These are phyloP conservation scores for Phytophthora palmivora DNA, from an alignment of 352 stramenopile genomes.

Conservation along the genomic window DNA sequence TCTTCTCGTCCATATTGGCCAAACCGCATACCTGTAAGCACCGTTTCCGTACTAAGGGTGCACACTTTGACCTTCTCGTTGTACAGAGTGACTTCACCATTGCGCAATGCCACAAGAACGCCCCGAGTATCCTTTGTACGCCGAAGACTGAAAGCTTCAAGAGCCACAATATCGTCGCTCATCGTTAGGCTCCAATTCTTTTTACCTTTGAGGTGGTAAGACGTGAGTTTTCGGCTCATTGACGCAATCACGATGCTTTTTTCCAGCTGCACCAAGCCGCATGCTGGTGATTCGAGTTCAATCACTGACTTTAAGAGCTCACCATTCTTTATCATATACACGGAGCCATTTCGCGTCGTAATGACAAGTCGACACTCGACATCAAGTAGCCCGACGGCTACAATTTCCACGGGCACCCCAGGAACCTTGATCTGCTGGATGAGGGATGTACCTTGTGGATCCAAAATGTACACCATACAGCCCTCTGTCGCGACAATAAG, in stretches of 20 bases:
- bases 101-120: conserved; percentile 85
- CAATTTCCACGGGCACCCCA: conserved; percentile 78
- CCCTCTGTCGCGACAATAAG: conserved; percentile 90
- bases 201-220: conserved; percentile 91
- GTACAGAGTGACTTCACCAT: conserved; percentile 89
- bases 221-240: conserved; percentile 88
- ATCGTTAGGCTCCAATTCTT: conserved; percentile 92
- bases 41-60: conserved; percentile 66
- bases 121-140: conserved; percentile 81
- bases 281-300: conserved; percentile 83
- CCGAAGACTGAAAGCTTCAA: conserved; percentile 77
- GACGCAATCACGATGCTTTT: conserved; percentile 90
- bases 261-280: conserved; percentile 78
- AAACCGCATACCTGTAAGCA: conserved; percentile 84
- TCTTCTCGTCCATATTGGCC: conserved; percentile 90
- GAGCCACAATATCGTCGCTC: conserved; percentile 82
- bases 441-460: conserved; percentile 78
- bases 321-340: conserved; percentile 93
- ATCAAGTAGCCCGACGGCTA: conserved; percentile 72
- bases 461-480: conserved; percentile 79
- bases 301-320: conserved; percentile 89
- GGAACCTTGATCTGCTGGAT: conserved; percentile 75
- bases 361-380: conserved; percentile 90
- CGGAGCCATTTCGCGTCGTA: conserved; percentile 83
- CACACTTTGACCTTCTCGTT: conserved; percentile 90